Percentiles rank a stretch among this genome's conserved stretches.
Evolutionary conservation across 257 asterid species (phyloP).

Genomic region (Agastache rugosa): DNA sequence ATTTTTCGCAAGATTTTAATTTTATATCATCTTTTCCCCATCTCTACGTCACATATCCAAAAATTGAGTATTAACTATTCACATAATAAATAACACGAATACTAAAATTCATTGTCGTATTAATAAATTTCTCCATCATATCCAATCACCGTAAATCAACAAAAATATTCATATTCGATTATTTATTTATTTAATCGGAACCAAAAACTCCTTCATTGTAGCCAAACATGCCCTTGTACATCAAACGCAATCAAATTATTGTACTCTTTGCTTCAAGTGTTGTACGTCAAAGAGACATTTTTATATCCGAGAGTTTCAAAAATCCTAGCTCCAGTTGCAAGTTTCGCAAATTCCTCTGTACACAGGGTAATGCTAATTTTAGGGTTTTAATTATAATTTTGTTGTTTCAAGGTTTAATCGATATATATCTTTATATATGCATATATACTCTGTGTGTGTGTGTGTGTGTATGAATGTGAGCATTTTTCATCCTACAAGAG

Average conservation of each 20-base stretch:
- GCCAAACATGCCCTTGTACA: constrained; percentile 23
- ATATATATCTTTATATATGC: neutral
- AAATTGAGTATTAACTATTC: too few species aligned
- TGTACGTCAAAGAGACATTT: constrained; percentile 30
- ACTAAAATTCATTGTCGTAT: neutral
- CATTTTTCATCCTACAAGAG: neutral
- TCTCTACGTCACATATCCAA: too few species aligned
- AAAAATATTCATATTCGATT: neutral
- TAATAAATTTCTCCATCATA: neutral
- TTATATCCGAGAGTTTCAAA: constrained; percentile 41
- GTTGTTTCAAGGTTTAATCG: constrained; percentile 20
- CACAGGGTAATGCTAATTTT: constrained; percentile 33
- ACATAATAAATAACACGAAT: too few species aligned
- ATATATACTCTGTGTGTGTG: neutral
- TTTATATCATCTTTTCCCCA: too few species aligned
- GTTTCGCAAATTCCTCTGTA: constrained; percentile 36
- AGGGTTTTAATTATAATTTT: constrained; percentile 22
- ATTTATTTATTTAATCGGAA: neutral
- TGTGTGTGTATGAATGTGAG: neutral
- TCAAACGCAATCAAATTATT: neutral
- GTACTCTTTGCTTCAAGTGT: constrained; percentile 34
- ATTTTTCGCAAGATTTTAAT: too few species aligned
- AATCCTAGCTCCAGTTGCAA: constrained; percentile 25
- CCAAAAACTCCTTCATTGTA: neutral
- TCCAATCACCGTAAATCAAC: constrained; percentile 4